phyloP scores from a whole-genome alignment of 352 stramenopile species.

The Globisporangium recalcitrans region DNA sequence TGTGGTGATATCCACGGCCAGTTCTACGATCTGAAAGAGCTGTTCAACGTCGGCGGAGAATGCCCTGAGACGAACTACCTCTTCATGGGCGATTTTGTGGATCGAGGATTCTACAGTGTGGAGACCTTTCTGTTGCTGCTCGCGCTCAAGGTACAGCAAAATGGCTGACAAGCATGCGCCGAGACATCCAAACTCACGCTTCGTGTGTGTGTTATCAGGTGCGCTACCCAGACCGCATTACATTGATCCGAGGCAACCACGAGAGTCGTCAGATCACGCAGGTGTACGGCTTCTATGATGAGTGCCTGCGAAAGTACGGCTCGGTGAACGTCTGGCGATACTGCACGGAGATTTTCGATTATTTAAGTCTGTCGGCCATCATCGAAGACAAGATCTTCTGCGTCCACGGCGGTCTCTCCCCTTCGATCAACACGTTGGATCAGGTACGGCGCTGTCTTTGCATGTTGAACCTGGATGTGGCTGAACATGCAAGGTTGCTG shows the following conservation, averaged over 20 bases:
- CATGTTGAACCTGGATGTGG: conserved; percentile 4
- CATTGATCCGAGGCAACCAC: conserved; percentile 92
- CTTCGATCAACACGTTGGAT: conserved; percentile 88
- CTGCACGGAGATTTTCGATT: conserved; percentile 99
- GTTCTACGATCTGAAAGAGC: conserved; percentile 99
- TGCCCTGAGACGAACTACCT: conserved; percentile 99
- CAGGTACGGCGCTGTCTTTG: conserved; percentile 31
- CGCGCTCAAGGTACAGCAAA: conserved; percentile 91
- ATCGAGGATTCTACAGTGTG: conserved; percentile 99
- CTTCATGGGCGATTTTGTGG: conserved; percentile 99
- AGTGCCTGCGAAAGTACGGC: conserved; percentile 66
- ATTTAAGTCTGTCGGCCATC: conserved; percentile 96
- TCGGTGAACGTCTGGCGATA: conserved; percentile 99
- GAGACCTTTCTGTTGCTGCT: conserved; percentile 98
- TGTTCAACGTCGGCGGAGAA: conserved; percentile 98
- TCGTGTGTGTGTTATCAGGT: conserved; percentile 34
- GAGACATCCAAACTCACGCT: background rate
- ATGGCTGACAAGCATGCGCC: background rate
- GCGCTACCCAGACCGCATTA: conserved; percentile 98
- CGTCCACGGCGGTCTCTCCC: conserved; percentile 97
- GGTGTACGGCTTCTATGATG: conserved; percentile 63
- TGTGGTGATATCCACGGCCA: conserved; percentile 99
- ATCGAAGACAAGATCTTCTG: conserved; percentile 99
- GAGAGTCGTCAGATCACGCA: conserved; percentile 35
- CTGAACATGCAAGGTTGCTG: background rate